These are phyloP conservation scores for Trapa incisa DNA, from an alignment of 345 rosid species.

Conservation along the genomic window DNA sequence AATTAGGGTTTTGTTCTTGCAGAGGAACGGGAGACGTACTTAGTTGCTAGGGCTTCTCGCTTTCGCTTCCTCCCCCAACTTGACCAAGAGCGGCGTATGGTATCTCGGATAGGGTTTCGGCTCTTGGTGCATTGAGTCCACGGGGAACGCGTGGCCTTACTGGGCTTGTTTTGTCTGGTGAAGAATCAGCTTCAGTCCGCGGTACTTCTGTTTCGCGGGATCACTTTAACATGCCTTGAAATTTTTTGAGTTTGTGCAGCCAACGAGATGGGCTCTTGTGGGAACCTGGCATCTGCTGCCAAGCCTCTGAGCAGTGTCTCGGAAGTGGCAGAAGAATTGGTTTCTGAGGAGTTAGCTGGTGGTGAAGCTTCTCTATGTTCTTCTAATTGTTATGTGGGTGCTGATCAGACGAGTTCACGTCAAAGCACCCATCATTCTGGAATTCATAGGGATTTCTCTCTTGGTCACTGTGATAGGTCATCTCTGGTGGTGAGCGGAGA, in stretches of 20 bases:
- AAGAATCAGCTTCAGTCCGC: background rate
- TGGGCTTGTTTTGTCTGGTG: background rate
- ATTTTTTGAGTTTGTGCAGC: background rate
- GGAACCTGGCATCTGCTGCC: slow-evolving; percentile 1
- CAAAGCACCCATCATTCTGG: background rate
- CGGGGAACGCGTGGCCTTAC: background rate
- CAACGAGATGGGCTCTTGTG: background rate
- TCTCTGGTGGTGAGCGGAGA: background rate
- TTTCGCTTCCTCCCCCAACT: background rate
- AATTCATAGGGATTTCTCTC: background rate
- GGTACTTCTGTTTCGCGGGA: background rate
- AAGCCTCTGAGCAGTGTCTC: slow-evolving; percentile 1
- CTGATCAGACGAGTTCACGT: background rate
- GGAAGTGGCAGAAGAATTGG: background rate
- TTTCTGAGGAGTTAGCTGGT: background rate
- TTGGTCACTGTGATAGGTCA: background rate
- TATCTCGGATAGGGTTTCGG: background rate
- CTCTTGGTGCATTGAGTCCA: background rate
- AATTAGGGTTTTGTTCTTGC: background rate
- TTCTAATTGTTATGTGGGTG: background rate
- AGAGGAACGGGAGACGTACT: background rate
- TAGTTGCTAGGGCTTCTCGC: slow-evolving; percentile 1
- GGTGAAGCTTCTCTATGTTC: background rate
- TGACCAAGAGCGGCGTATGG: background rate
- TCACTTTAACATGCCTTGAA: background rate